These are phyloP conservation scores for Penicillium rolfsii DNA, from an alignment of 2,329 filamentous ascomycete genomes.

Conservation along the genomic window DNA sequence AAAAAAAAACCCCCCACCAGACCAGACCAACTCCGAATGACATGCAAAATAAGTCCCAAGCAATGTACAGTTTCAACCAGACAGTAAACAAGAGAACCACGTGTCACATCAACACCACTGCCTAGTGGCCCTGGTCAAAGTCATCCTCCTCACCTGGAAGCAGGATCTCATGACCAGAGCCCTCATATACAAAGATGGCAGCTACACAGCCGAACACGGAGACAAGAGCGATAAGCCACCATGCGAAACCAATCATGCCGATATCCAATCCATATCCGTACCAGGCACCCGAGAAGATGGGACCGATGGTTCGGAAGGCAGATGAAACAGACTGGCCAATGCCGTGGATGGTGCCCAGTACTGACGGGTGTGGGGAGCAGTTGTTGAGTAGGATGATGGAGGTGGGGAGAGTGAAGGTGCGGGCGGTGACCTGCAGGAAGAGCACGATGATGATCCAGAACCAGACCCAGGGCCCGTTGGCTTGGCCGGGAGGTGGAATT, in stretches of 20 bases:
- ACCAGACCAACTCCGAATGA: slow-evolving; percentile 24
- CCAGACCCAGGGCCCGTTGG: slow-evolving; percentile 60
- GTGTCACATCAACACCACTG: slow-evolving; percentile 24
- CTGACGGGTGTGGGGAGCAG: slow-evolving; percentile 61
- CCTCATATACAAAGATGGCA: slow-evolving; percentile 66
- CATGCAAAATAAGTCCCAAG: slow-evolving; percentile 29
- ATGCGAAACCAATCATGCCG: slow-evolving; percentile 60
- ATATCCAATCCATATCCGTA: slow-evolving; percentile 59
- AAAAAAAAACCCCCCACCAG: slow-evolving; percentile 7
- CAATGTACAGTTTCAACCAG: slow-evolving; percentile 27
- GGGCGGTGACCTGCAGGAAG: slow-evolving; percentile 69
- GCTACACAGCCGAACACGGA: slow-evolving; percentile 62
- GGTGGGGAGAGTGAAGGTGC: slow-evolving; percentile 69
- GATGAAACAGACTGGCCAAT: slow-evolving; percentile 60
- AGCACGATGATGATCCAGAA: slow-evolving; percentile 66
- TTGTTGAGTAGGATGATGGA: slow-evolving; percentile 65
- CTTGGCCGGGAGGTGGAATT: slow-evolving; percentile 45
- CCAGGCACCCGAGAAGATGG: slow-evolving; percentile 59
- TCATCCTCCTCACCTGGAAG: slow-evolving; percentile 46
- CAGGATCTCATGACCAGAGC: slow-evolving; percentile 62
- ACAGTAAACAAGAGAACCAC: slow-evolving; percentile 10
- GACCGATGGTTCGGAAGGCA: slow-evolving; percentile 60
- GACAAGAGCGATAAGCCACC: slow-evolving; percentile 60
- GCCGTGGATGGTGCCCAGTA: slow-evolving; percentile 63
- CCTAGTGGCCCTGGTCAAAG: slow-evolving; percentile 22